A percentile compares a stretch with the other conserved stretches of the same genome.
Evolutionary conservation across 108 stramenopile species (phyloP).

Genomic region (Epithemia pelagica): DNA sequence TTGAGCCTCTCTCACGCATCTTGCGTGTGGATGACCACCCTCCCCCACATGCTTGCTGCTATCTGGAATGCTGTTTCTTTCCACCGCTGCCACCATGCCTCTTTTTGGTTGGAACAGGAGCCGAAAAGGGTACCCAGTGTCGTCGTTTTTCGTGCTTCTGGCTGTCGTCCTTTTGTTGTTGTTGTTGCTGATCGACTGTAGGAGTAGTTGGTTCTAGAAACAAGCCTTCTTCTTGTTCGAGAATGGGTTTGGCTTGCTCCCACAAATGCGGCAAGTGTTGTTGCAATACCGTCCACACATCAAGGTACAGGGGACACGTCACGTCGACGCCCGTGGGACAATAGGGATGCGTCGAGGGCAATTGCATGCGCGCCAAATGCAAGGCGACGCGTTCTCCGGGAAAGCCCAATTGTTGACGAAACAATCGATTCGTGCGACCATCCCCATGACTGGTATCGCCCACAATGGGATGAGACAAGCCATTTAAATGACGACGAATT

Average conservation of each 20-base stretch:
- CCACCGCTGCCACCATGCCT: too few species aligned
- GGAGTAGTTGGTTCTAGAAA: too few species aligned
- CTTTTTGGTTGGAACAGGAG: too few species aligned
- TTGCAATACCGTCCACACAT: conserved; percentile 59
- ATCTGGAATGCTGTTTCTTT: too few species aligned
- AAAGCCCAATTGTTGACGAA: conserved; percentile 52
- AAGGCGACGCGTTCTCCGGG: conserved; percentile 61
- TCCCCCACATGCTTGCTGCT: too few species aligned
- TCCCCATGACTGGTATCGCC: conserved; percentile 77
- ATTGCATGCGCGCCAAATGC: conserved; percentile 54
- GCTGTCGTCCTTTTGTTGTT: too few species aligned
- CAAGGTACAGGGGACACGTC: conserved; percentile 41
- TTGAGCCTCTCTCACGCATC: too few species aligned
- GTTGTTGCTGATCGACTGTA: too few species aligned
- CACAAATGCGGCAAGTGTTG: conserved; percentile 59
- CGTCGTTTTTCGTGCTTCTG: too few species aligned
- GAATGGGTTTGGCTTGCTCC: conserved; percentile 32
- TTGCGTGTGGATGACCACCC: too few species aligned
- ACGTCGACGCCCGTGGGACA: conserved; percentile 59
- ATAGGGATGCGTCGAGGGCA: conserved; percentile 32
- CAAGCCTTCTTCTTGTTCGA: conserved; percentile 43
- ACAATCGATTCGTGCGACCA: conserved; percentile 53
- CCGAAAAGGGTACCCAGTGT: too few species aligned
- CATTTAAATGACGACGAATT: conserved; percentile 78
- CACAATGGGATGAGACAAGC: conserved; percentile 76